phyloP scores from a whole-genome alignment of 2,329 filamentous ascomycete species.

The Sordariomycetes sp. region DNA sequence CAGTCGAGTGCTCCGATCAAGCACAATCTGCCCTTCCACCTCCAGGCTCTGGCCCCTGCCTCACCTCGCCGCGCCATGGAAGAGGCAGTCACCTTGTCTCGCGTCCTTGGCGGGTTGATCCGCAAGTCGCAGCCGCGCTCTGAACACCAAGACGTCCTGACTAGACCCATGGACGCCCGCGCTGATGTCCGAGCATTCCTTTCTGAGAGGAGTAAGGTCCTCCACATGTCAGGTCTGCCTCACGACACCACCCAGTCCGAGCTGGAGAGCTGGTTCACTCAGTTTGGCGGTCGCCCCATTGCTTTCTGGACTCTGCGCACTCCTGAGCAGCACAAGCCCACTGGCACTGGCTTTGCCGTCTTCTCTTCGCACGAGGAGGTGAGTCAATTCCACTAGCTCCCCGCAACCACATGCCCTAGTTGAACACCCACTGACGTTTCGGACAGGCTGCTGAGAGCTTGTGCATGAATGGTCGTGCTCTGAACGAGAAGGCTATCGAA shows the following conservation, averaged over 20 bases:
- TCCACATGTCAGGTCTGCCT: constrained; percentile 94
- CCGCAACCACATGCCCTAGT: not conserved
- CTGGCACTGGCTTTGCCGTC: constrained; percentile 93
- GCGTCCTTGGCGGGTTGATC: constrained; percentile 85
- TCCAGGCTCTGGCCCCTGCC: constrained; percentile 90
- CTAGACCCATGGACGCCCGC: constrained; percentile 89
- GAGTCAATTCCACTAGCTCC: constrained; percentile 25
- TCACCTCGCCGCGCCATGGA: constrained; percentile 96
- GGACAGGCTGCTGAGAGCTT: constrained; percentile 94
- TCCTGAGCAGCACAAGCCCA: constrained; percentile 98
- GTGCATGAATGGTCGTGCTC: constrained; percentile 96
- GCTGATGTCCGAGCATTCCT: constrained; percentile 95
- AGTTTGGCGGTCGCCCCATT: constrained; percentile 94
- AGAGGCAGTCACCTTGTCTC: constrained; percentile 87
- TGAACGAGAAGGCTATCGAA: constrained; percentile 98
- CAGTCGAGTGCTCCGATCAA: constrained; percentile 98
- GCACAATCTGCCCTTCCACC: constrained; percentile 94
- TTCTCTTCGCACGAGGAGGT: constrained; percentile 99
- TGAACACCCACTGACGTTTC: not conserved
- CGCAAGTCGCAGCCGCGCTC: constrained; percentile 91
- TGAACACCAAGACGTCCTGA: constrained; percentile 91
- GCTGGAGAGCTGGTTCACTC: constrained; percentile 98
- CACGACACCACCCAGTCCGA: constrained; percentile 98
- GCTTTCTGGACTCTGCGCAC: constrained; percentile 98
- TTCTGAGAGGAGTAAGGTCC: constrained; percentile 91